These are phyloP conservation scores for Parasarocladium wereldwijsianum DNA, from an alignment of 2,329 filamentous ascomycete genomes.

Conservation along the genomic window DNA sequence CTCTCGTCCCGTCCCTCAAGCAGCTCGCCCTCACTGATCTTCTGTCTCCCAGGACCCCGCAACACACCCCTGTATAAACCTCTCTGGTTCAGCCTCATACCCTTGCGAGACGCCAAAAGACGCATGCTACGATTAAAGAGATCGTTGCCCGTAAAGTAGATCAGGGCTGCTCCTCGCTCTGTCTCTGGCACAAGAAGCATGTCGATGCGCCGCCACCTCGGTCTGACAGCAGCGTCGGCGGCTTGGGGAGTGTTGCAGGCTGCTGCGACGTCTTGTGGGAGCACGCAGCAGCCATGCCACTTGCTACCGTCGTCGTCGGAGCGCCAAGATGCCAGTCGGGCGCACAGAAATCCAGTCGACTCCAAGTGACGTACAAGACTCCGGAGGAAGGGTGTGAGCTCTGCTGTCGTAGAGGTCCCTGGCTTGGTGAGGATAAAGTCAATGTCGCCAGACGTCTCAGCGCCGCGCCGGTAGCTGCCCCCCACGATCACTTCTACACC, in stretches of 20 bases:
- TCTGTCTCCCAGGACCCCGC: slow-evolving; percentile 39
- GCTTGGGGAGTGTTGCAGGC: slow-evolving; percentile 8
- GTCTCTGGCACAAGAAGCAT: slow-evolving; percentile 67
- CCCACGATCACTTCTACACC: slow-evolving; percentile 57
- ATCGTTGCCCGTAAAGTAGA: slow-evolving; percentile 96
- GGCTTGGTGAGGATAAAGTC: slow-evolving; percentile 70
- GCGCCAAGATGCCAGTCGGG: slow-evolving; percentile 44
- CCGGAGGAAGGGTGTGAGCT: slow-evolving; percentile 49
- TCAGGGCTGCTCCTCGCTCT: slow-evolving; percentile 68
- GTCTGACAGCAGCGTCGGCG: slow-evolving; percentile 9
- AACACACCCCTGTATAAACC: slow-evolving; percentile 63
- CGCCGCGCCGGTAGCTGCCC: slow-evolving; percentile 75
- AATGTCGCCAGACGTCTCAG: slow-evolving; percentile 62
- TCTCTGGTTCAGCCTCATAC: slow-evolving; percentile 72
- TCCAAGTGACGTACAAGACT: slow-evolving; percentile 49
- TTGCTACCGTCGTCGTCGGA: slow-evolving; percentile 44
- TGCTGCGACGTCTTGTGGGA: slow-evolving; percentile 33
- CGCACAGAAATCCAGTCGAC: slow-evolving; percentile 50
- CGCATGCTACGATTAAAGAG: slow-evolving; percentile 85
- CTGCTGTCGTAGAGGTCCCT: slow-evolving; percentile 32
- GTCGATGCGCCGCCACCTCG: slow-evolving; percentile 68
- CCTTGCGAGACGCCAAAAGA: slow-evolving; percentile 63
- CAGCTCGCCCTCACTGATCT: slow-evolving; percentile 51
- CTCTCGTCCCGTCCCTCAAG: slow-evolving; percentile 64
- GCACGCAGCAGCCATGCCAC: slow-evolving; percentile 75